Evolutionary conservation across 805 yeast species (phyloP).

Genomic region (Nakazawaea molendinolei): DNA sequence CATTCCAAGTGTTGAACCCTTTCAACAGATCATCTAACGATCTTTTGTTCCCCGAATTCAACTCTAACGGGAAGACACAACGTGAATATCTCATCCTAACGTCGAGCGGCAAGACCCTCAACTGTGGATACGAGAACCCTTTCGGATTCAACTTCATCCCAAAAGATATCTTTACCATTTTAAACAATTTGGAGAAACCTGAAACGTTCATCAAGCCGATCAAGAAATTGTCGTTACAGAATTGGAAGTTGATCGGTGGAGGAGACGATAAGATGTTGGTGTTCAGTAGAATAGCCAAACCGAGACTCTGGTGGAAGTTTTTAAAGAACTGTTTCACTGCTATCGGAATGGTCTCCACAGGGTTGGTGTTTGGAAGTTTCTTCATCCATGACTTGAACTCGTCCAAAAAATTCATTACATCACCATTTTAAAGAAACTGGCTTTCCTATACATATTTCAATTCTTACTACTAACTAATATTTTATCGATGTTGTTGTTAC

Average conservation of each 20-base stretch:
- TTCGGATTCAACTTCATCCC: constrained; percentile 28
- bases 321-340: constrained; percentile 22
- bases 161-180: constrained; percentile 35
- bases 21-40: constrained; percentile 11
- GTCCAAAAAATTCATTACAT: neutral
- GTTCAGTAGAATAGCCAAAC: constrained; percentile 28
- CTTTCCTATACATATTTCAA: neutral
- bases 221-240: constrained; percentile 33
- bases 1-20: constrained; percentile 13
- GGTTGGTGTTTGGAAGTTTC: constrained; percentile 22
- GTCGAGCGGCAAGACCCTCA: constrained; percentile 28
- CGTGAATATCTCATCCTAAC: constrained; percentile 17
- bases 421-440: neutral
- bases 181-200: constrained; percentile 33
- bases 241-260: constrained; percentile 53
- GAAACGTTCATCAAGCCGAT: constrained; percentile 28
- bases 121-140: constrained; percentile 29
- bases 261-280: constrained; percentile 32
- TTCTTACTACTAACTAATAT: constrained; percentile 24
- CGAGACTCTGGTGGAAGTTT: constrained; percentile 6
- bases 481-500: constrained; percentile 56
- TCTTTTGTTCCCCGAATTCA: constrained; percentile 15
- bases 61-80: constrained; percentile 4
- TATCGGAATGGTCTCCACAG: constrained; percentile 22
- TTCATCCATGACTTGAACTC: constrained; percentile 15